Evolutionary conservation across 2,329 filamentous ascomycete genomes (phyloP), one percentile per base, ranked within the genome.

Genomic region (Cercospora zeina): DNA sequence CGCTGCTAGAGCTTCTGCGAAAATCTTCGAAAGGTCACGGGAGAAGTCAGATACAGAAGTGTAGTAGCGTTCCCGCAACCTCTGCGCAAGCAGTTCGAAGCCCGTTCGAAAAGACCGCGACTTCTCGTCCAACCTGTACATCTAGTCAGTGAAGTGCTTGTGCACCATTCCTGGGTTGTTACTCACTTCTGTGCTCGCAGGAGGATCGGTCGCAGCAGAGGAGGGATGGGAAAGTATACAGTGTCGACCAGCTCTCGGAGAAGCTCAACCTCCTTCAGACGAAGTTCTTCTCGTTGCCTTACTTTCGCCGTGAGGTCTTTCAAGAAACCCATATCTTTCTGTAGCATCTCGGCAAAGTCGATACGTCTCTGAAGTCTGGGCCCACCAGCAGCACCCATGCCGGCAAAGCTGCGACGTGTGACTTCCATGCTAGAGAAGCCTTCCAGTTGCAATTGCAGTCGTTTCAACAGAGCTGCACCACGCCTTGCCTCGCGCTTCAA

Each of bases 391-490:
- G 89, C 87, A 6, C 95, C 95, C 91, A 97, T 96, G 37, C 89
- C 89, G n/a, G 89, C 89, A 76, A 97, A 99, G 76, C 97, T 93
- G 62, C 95, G 89, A 57, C 95, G 85, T 1, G 95, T 97, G 67
- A 99, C 88, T 77, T 99, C 95, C 89, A 97, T 96, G 0, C 92
- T 96, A 6, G 93, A 93, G 76, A 97, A 99, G 0, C 91, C 91
- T 76, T 97, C 93, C 83, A 97, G 89, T 75, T 97, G 93, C 61
- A 97, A 79, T 75, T 99, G 95, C 19, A 99, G 82, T 36, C 95
- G 87, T 78, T 97, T 97, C 63, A 99, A 83, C 59, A 99, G 81
- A 3, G 95, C 91, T 31, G 95, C 95, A 51, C 95, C 95, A 62
- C 95, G 85, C 34, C 95, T 87, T 65, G 93, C 90, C 76, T 99